Conservation (phyloP, 164 flowering plant species). For the Magnolia kwangsiensis region DNA sequence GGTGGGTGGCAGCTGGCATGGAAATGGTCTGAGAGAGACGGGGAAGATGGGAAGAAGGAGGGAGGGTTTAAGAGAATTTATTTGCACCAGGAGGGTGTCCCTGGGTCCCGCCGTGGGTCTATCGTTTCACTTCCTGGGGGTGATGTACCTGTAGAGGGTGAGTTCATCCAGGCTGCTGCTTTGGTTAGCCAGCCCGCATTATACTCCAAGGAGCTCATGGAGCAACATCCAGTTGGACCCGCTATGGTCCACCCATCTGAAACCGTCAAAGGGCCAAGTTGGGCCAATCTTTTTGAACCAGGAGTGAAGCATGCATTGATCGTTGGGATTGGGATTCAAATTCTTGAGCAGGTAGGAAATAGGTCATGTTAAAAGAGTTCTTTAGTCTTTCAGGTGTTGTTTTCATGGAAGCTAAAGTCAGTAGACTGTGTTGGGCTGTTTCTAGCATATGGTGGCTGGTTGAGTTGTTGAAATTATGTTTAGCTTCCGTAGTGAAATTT, state of each 20-base stretch:
- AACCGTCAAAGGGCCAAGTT: conserved; percentile 34
- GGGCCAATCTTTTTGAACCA: conserved; percentile 47
- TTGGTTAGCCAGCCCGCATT: conserved; percentile 56
- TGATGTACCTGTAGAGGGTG: conserved; percentile 31
- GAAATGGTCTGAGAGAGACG: conserved; percentile 47
- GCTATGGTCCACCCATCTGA: conserved; percentile 55
- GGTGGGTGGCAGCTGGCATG: conserved; percentile 69
- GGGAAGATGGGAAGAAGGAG: conserved; percentile 44
- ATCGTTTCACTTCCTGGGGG: conserved; percentile 45
- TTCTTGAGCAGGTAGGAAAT: conserved; percentile 53
- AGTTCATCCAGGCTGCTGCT: conserved; percentile 51
- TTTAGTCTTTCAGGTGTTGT: neutral
- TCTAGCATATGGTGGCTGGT: too few species aligned
- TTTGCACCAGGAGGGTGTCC: conserved; percentile 44
- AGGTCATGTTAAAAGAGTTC: neutral
- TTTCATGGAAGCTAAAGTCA: neutral
- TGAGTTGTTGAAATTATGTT: neutral
- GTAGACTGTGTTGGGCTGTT: too few species aligned
- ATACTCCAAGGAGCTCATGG: conserved; percentile 42
- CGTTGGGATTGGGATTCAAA: conserved; percentile 56
- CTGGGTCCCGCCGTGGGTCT: conserved; percentile 48
- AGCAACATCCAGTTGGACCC: conserved; percentile 45
- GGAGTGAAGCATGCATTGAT: conserved; percentile 58
- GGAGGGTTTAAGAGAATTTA: conserved; percentile 56
- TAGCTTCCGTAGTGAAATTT: neutral